Conservation (phyloP, 805 yeast species). For the Lachancea sp. region DNA sequence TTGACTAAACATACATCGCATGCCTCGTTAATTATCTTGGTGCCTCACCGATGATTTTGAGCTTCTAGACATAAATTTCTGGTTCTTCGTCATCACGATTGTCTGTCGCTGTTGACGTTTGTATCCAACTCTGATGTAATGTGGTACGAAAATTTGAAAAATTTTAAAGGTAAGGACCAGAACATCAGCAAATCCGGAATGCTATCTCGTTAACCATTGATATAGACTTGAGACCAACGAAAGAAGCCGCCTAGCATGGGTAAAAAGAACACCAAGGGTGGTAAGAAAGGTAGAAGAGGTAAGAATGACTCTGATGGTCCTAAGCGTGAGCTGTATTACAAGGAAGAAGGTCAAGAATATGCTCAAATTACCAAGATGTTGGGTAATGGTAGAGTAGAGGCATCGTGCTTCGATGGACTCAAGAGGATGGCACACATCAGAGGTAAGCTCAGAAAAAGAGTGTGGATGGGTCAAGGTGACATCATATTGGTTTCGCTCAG, state of each 20-base stretch:
- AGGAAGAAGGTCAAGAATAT: conserved; percentile 97
- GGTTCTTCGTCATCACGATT: no score
- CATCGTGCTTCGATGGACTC: conserved; percentile 87
- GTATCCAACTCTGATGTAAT: no score
- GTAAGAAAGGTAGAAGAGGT: conserved; percentile 94
- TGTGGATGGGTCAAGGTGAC: conserved; percentile 99
- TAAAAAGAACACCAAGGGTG: conserved; percentile 51
- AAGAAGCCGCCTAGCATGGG: conserved; percentile 25
- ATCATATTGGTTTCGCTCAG: conserved; percentile 91
- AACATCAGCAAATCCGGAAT: no score
- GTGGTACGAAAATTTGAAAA: conserved; percentile 2
- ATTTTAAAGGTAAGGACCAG: conserved; percentile 1
- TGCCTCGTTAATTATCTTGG: no score
- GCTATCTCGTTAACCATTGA: no score
- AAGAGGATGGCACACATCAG: conserved; percentile 96
- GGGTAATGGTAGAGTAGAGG: conserved; percentile 96
- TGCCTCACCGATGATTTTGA: no score
- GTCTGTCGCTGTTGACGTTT: no score
- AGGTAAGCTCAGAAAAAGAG: conserved; percentile 98
- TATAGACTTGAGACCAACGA: background rate
- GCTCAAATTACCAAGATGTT: conserved; percentile 98
- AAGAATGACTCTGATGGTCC: conserved; percentile 87
- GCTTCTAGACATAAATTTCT: no score
- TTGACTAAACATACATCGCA: no score
- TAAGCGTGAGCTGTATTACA: conserved; percentile 87